Evolutionary conservation across 371 early-diverging fungal genomes (phyloP).

Genomic region (Actinomortierella ambigua): DNA sequence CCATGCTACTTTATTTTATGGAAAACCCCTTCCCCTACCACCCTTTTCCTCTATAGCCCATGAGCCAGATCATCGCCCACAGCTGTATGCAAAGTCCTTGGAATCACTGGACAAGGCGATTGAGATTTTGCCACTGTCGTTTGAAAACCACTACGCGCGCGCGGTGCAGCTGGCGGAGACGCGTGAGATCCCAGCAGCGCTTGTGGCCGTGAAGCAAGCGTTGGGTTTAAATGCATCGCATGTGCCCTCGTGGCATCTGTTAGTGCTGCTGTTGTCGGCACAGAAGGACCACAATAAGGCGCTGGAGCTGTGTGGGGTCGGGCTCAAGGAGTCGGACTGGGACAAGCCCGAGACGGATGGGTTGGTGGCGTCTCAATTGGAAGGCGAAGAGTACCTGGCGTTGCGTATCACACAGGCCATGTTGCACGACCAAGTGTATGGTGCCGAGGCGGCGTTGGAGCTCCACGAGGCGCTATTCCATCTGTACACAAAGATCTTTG

Average conservation of each 20-base stretch:
- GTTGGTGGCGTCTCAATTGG: conserved; percentile 40
- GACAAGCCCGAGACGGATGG: conserved; percentile 31
- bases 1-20: conserved; percentile 1
- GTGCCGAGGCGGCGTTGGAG: conserved; percentile 59
- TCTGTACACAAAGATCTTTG: conserved; percentile 64
- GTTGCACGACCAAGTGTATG: conserved; percentile 55
- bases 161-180: conserved; percentile 83
- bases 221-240: conserved; percentile 64
- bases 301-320: conserved; percentile 75
- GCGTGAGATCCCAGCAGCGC: conserved; percentile 77
- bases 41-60: conserved; percentile 47
- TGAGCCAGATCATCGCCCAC: conserved; percentile 70
- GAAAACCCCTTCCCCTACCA: conserved; percentile 3
- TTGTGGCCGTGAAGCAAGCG: conserved; percentile 63
- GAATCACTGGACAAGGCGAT: conserved; percentile 62
- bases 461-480: conserved; percentile 64
- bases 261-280: conserved; percentile 79
- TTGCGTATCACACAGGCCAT: conserved; percentile 65
- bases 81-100: conserved; percentile 70
- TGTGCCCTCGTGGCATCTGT: conserved; percentile 85
- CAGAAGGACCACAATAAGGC: conserved; percentile 67
- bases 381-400: conserved; percentile 61
- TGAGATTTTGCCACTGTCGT: conserved; percentile 50
- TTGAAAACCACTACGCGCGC: conserved; percentile 75
- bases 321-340: conserved; percentile 67